These are phyloP conservation scores for Anthracocystis panici-leucophaei DNA, from an alignment of 1,284 basidiomycete species.

Conservation along the genomic window DNA sequence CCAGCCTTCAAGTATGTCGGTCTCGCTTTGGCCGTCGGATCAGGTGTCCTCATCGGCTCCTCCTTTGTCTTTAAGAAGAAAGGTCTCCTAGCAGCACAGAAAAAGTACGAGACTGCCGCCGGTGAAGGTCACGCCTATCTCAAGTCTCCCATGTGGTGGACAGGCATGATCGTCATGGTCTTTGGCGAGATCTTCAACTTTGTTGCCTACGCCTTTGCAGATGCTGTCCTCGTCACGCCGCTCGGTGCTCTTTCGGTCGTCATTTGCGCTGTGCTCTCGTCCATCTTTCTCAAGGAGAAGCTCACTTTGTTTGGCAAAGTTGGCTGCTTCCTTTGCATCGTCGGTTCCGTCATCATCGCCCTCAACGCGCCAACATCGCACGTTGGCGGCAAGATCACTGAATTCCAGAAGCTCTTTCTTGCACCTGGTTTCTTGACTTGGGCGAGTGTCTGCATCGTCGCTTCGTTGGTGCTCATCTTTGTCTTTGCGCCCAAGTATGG, in stretches of 20 bases:
- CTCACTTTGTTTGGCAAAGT: constrained; percentile 72
- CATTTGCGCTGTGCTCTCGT: constrained; percentile 91
- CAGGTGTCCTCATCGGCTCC: constrained; percentile 90
- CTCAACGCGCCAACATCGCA: constrained; percentile 84
- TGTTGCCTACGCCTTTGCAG: constrained; percentile 86
- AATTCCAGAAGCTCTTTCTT: constrained; percentile 86
- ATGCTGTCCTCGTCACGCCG: constrained; percentile 92
- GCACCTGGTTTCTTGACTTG: constrained; percentile 88
- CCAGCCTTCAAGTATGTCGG: constrained; percentile 73
- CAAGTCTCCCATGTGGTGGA: constrained; percentile 69
- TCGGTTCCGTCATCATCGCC: constrained; percentile 80
- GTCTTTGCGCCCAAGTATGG: constrained; percentile 88
- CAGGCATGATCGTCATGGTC: constrained; percentile 68
- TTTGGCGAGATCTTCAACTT: constrained; percentile 56
- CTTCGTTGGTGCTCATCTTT: constrained; percentile 71
- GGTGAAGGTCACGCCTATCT: constrained; percentile 96
- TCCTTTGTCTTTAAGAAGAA: constrained; percentile 93
- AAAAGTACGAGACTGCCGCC: constrained; percentile 74
- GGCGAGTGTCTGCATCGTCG: constrained; percentile 71
- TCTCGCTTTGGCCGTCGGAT: constrained; percentile 82
- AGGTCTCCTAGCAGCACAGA: constrained; percentile 68
- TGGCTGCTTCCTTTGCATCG: constrained; percentile 86
- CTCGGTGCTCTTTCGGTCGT: constrained; percentile 96
- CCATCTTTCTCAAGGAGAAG: constrained; percentile 90
- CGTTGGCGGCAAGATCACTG: constrained; percentile 81